A percentile compares a stretch with the other conserved stretches of the same genome.
These are phyloP conservation scores for Cladophialophora immunda DNA, from an alignment of 2,329 filamentous ascomycete genomes.

Conservation along the genomic window DNA sequence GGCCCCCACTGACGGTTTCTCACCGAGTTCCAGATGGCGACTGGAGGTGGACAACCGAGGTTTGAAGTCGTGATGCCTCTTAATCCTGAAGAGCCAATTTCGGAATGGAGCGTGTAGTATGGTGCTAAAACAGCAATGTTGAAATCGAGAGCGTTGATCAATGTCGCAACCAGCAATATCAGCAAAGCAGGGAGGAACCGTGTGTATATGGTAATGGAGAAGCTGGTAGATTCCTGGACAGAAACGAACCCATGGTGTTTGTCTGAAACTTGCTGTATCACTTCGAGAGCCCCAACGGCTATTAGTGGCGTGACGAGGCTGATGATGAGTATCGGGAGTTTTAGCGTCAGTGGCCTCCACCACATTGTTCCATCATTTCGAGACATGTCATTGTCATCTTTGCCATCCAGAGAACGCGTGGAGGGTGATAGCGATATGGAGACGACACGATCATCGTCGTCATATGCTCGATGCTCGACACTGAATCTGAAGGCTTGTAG, in stretches of 20 bases:
- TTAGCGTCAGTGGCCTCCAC: conserved; percentile 29
- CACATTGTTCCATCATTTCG: conserved; percentile 10
- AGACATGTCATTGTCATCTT: background rate
- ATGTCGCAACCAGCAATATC: conserved; percentile 32
- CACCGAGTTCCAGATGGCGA: conserved; percentile 23
- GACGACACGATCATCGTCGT: conserved; percentile 1
- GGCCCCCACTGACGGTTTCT: conserved; percentile 30
- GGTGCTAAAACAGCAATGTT: conserved; percentile 35
- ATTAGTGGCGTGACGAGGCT: conserved; percentile 5
- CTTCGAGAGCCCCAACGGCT: conserved; percentile 27
- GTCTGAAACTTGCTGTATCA: conserved; percentile 35
- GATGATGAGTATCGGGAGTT: conserved; percentile 20
- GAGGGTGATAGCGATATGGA: background rate
- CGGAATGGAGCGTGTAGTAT: conserved; percentile 22
- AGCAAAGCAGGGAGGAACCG: conserved; percentile 42
- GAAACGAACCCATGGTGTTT: conserved; percentile 41
- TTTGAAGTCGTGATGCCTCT: conserved; percentile 12
- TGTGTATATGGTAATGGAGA: conserved; percentile 33
- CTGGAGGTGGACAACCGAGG: conserved; percentile 19
- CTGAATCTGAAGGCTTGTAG: conserved; percentile 1
- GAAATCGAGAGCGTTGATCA: conserved; percentile 38
- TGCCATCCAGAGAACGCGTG: background rate
- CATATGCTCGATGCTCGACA: background rate
- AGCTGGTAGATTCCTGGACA: conserved; percentile 11
- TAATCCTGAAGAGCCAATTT: background rate